Conservation (phyloP, 495 filamentous ascomycete species). For the Bacidia rubella region DNA sequence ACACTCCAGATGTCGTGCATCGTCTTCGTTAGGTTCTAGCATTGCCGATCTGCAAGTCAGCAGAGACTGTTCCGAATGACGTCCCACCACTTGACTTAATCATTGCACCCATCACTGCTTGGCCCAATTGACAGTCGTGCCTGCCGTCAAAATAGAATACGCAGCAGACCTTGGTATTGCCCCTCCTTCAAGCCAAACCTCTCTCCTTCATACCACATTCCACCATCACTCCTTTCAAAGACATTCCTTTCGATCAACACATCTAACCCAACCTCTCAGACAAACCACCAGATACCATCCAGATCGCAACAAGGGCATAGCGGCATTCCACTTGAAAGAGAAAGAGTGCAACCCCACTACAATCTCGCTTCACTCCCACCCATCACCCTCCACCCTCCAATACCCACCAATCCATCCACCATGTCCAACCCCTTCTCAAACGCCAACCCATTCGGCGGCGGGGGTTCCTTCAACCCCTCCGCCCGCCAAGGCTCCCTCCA, state of each 20-base stretch:
- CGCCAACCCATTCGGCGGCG: conserved; percentile 40
- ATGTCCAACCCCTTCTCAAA: conserved; percentile 48
- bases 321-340: not conserved
- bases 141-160: not conserved
- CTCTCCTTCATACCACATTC: not conserved
- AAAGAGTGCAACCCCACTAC: not conserved
- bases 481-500: conserved; percentile 31
- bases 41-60: conserved; percentile 1
- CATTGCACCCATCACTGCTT: not conserved
- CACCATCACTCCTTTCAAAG: conserved; percentile 1
- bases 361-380: not conserved
- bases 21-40: not conserved
- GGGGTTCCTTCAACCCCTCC: conserved; percentile 21
- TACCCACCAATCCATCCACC: not conserved
- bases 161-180: not conserved
- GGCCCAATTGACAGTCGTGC: not conserved
- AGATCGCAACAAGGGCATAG: not conserved
- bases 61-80: not conserved
- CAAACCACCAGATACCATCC: not conserved
- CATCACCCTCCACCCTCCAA: not conserved
- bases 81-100: not conserved
- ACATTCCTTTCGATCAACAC: not conserved
- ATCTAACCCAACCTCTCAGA: not conserved
- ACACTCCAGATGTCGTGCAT: not conserved
- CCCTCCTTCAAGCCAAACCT: not conserved